Evolutionary conservation across 176 grass and related monocot genomes (phyloP).

Genomic region (Tillandsia fasciculata): DNA sequence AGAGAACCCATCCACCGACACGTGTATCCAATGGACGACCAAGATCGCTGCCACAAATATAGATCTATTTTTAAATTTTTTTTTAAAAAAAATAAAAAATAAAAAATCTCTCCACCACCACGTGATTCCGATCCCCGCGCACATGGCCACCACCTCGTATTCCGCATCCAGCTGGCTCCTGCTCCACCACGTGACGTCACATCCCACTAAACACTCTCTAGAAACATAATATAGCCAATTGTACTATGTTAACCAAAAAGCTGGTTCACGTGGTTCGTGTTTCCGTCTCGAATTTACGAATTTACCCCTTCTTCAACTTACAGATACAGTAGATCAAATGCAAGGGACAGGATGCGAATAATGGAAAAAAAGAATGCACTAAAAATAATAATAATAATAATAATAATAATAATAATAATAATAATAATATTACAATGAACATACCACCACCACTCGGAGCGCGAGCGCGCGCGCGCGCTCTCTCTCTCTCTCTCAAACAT

Average conservation of each 20-base stretch:
- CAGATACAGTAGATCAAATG: neutral
- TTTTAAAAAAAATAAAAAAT: too few relatives aligned
- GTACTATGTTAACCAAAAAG: neutral
- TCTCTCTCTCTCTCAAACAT: neutral
- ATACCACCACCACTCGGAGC: neutral
- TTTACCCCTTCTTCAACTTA: neutral
- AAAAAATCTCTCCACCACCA: neutral
- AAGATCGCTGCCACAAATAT: too few relatives aligned
- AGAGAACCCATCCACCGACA: too few relatives aligned
- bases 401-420: neutral
- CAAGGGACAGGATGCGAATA: neutral
- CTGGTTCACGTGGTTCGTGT: neutral
- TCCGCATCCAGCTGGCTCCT: neutral
- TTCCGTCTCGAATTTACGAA: neutral
- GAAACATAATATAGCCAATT: neutral
- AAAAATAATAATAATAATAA: neutral
- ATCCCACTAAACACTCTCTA: neutral
- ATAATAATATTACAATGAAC: slow-evolving; percentile 3
- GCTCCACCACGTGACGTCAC: neutral
- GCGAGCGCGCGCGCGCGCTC: neutral
- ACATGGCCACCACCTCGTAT: neutral
- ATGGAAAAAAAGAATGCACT: neutral
- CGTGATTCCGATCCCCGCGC: neutral
- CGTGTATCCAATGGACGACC: too few relatives aligned
- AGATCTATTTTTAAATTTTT: too few relatives aligned